Evolutionary conservation across 495 filamentous ascomycete species (phyloP), one percentile per base, ranked within the genome.

Genomic region (Lasiosphaeriaceae sp.): DNA sequence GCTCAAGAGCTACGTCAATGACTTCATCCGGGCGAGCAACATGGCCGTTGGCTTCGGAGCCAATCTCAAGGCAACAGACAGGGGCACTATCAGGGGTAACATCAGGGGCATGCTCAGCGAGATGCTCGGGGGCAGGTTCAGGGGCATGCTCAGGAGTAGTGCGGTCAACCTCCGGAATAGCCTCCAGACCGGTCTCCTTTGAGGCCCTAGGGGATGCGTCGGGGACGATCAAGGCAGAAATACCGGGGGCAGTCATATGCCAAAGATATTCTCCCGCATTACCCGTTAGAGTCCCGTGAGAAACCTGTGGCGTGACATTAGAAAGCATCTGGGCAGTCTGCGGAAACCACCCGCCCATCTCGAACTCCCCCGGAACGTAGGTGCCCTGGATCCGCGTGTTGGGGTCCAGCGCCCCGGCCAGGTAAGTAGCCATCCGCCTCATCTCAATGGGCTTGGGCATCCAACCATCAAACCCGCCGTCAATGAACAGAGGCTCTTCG

Each of bases 401-500:
- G 1, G 26, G 14, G 14, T 66, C 60, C 20, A 63, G 24, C 1
- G 60, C 60, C 7, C 60, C 63, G 1, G 48, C 57, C 0, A 66
- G 47, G 39, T 55, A 66, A 0, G 47, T 50, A 1, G 22, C 52
- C 4, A 66, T 26, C n/a, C 51, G 37, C 50, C 79, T 77, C 64
- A 89, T 88, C 54, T 88, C 76, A 58, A 89, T 78, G 0, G 79
- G 85, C 64, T 86, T 87, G 66, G 82, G 62, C 63, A 93, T 87
- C 87, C 88, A 93, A 45, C 87, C 90, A 60, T 93, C 90, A 57
- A 93, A 66, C 0, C 60, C 63, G 11, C 46, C 50, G 1, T 60
- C 50, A 3, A 54, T 43, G 35, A 48, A 66, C 2, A 16, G 37
- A 35, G 49, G 45, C 47, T 66, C 63, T 16, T 66, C 60, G 11